phyloP scores from a whole-genome alignment of 495 filamentous ascomycete species.

The Hyaloscypha finlandica region DNA sequence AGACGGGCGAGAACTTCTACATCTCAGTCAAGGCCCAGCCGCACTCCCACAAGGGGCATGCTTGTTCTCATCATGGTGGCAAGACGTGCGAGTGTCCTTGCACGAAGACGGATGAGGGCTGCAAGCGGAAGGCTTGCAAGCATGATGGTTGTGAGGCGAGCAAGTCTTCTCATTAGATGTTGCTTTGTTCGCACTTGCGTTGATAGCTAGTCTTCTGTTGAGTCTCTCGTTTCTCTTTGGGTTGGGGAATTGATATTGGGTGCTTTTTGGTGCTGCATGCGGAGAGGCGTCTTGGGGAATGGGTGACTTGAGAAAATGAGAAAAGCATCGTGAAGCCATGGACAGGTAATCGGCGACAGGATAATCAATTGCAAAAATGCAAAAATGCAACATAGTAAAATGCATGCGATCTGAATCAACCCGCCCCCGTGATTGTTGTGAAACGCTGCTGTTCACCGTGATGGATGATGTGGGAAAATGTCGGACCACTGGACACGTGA shows the following conservation, averaged over 20 bases:
- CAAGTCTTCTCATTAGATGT: background rate
- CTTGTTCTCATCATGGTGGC: conserved; percentile 21
- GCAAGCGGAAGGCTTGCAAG: conserved; percentile 19
- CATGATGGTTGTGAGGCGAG: conserved; percentile 18
- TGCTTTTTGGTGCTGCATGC: background rate
- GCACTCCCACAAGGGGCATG: conserved; percentile 20
- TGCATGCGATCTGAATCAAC: background rate
- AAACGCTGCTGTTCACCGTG: background rate
- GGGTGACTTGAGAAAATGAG: background rate
- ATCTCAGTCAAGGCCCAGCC: conserved; percentile 37
- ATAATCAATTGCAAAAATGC: background rate
- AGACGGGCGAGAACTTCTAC: conserved; percentile 44
- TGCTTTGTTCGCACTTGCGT: background rate
- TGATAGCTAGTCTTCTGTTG: background rate
- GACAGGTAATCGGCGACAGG: background rate
- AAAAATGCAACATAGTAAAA: background rate
- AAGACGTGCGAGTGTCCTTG: conserved; percentile 15
- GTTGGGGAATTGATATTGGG: background rate
- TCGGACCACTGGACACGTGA: too few relatives aligned
- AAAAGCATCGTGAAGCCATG: background rate
- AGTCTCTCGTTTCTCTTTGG: background rate
- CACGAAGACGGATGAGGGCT: conserved; percentile 6
- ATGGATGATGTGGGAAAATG: too few relatives aligned
- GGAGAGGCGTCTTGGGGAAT: background rate
- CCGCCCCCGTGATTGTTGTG: background rate